A percentile compares a stretch with the other conserved stretches of the same genome.
Conservation (phyloP, 169 alveolate species). For the Perkinsus marinus region DNA sequence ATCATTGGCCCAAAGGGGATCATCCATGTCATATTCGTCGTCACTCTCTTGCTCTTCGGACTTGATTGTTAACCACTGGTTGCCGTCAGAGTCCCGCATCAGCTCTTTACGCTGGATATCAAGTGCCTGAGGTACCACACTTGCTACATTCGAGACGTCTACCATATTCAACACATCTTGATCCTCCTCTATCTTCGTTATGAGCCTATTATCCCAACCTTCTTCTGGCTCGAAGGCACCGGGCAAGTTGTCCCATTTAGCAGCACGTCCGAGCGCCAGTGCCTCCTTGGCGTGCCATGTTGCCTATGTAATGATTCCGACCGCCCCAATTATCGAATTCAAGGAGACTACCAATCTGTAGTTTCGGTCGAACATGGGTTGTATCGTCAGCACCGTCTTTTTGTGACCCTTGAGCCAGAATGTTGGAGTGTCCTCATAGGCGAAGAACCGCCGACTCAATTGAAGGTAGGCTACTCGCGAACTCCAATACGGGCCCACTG, state of each 20-base stretch:
- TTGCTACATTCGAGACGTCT: neutral
- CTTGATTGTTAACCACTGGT: neutral
- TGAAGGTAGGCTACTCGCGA: neutral
- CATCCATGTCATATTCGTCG: neutral
- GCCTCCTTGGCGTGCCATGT: constrained; percentile 8
- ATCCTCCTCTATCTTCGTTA: neutral
- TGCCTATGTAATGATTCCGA: neutral
- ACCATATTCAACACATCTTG: neutral
- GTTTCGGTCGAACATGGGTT: neutral
- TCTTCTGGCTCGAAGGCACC: neutral
- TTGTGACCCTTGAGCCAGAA: neutral
- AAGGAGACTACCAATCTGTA: neutral
- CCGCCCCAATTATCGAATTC: neutral
- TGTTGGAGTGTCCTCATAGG: neutral
- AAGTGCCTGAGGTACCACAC: neutral
- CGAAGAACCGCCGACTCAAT: neutral
- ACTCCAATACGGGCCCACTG: neutral
- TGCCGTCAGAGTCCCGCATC: neutral
- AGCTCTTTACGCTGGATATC: neutral
- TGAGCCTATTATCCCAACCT: neutral
- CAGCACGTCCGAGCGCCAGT: neutral
- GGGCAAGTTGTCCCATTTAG: neutral
- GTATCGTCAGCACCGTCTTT: neutral
- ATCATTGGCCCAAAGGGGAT: neutral
- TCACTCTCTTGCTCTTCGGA: neutral